Percentiles rank a stretch among this genome's conserved stretches.
phyloP scores from a whole-genome alignment of 768 basidiomycete genomes.

The Leucosporidium yakuticum region DNA sequence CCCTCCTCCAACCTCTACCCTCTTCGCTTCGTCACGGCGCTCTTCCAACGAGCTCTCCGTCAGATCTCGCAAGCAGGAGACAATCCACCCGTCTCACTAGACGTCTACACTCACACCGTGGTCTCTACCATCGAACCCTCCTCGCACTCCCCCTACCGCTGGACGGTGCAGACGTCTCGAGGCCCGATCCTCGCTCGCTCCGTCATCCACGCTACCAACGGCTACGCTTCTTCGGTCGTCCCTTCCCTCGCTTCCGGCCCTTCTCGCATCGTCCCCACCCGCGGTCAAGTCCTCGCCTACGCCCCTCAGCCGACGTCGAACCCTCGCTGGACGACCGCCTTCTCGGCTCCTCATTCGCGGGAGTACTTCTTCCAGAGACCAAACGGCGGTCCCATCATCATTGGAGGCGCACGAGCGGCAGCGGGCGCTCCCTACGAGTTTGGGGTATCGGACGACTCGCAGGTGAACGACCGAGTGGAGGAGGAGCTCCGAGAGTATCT shows the following conservation, averaged over 20 bases:
- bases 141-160: slow-evolving; percentile 41
- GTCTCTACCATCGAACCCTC: slow-evolving; percentile 50
- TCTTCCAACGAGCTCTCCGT: slow-evolving; percentile 21
- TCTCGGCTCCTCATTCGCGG: slow-evolving; percentile 41
- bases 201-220: slow-evolving; percentile 83
- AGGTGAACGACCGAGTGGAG: slow-evolving; percentile 51
- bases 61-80: slow-evolving; percentile 5
- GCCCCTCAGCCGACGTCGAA: slow-evolving; percentile 48
- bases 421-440: slow-evolving; percentile 49
- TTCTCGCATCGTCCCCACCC: slow-evolving; percentile 59
- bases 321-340: slow-evolving; percentile 49
- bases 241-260: slow-evolving; percentile 54
- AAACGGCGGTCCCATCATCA: slow-evolving; percentile 51
- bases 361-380: slow-evolving; percentile 83
- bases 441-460: slow-evolving; percentile 57
- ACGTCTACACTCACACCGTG: slow-evolving; percentile 67
- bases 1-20: slow-evolving; percentile 69
- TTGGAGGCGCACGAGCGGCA: slow-evolving; percentile 58
- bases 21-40: slow-evolving; percentile 48
- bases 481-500: slow-evolving; percentile 56
- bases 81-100: slow-evolving; percentile 42
- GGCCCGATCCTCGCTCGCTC: slow-evolving; percentile 53
- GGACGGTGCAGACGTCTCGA: slow-evolving; percentile 61
- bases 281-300: slow-evolving; percentile 60
- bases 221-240: slow-evolving; percentile 69